phyloP scores from a whole-genome alignment of 805 yeast genomes.

The Candida ulmi region DNA sequence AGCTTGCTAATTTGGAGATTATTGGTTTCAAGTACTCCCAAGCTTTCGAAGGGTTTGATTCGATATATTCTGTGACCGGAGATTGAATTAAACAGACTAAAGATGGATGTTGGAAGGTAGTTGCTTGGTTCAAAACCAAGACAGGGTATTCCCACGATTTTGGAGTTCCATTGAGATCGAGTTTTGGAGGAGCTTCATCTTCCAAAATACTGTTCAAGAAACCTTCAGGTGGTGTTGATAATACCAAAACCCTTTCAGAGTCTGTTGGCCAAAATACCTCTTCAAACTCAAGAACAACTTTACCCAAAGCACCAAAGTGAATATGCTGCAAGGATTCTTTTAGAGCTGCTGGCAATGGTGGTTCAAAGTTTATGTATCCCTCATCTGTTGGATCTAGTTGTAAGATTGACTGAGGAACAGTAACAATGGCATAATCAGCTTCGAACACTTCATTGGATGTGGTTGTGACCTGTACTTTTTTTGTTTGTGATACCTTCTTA shows the following conservation, averaged over 20 bases:
- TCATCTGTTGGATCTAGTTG: constrained; percentile 29
- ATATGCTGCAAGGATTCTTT: constrained; percentile 39
- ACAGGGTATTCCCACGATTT: constrained; percentile 55
- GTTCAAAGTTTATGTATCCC: constrained; percentile 53
- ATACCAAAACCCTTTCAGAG: constrained; percentile 42
- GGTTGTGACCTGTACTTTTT: constrained; percentile 19
- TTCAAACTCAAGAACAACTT: constrained; percentile 65
- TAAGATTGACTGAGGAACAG: constrained; percentile 74
- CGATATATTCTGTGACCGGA: constrained; percentile 60
- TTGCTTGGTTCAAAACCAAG: constrained; percentile 53
- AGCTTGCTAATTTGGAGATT: constrained; percentile 10
- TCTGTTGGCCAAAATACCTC: constrained; percentile 53
- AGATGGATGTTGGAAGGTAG: constrained; percentile 42
- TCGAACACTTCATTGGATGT: constrained; percentile 26
- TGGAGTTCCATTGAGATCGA: constrained; percentile 19
- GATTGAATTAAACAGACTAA: constrained; percentile 67
- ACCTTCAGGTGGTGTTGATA: constrained; percentile 32
- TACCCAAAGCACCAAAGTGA: constrained; percentile 67
- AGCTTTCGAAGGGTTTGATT: constrained; percentile 42
- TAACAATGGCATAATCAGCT: constrained; percentile 59
- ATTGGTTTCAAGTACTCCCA: constrained; percentile 55
- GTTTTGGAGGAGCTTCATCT: constrained; percentile 3
- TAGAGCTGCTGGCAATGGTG: constrained; percentile 45
- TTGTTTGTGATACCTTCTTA: constrained; percentile 23
- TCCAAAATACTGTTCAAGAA: constrained; percentile 11